Conservation (phyloP, 805 yeast genomes). For the Dipodascus geniculatus region DNA sequence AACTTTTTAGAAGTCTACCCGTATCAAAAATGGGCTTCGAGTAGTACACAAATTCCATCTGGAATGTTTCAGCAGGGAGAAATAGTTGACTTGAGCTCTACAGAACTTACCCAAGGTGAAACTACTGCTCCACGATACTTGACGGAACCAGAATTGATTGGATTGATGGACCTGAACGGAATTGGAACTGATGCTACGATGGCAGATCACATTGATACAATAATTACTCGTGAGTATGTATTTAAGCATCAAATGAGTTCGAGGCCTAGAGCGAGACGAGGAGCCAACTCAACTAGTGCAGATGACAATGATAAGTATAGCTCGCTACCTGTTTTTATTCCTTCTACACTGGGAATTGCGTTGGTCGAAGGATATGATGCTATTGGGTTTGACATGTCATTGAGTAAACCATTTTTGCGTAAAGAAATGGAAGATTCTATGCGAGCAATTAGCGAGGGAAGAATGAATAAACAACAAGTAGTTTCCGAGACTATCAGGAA, state of each 20-base stretch:
- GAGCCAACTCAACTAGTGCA: not conserved
- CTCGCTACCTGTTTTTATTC: conserved; percentile 36
- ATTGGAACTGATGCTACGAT: conserved; percentile 99
- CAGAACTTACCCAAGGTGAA: conserved; percentile 56
- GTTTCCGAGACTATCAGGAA: conserved; percentile 39
- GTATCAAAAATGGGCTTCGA: conserved; percentile 64
- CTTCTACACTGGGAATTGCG: conserved; percentile 76
- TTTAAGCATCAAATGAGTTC: conserved; percentile 4
- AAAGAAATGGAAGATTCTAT: conserved; percentile 61
- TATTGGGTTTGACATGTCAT: conserved; percentile 60
- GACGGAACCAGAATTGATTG: conserved; percentile 87
- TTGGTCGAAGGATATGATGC: conserved; percentile 79
- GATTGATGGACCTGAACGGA: conserved; percentile 92
- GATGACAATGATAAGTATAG: not conserved
- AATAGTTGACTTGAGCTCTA: conserved; percentile 39
- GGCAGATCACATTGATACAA: conserved; percentile 91
- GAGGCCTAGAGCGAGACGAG: conserved; percentile 2
- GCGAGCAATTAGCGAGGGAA: conserved; percentile 58
- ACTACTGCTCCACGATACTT: conserved; percentile 74
- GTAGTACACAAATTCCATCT: conserved; percentile 51
- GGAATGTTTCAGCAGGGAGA: conserved; percentile 42
- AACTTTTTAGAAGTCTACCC: conserved; percentile 75
- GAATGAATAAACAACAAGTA: conserved; percentile 40
- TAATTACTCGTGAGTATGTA: conserved; percentile 51
- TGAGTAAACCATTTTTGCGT: conserved; percentile 83